Evolutionary conservation across 139 green algal genomes (phyloP), one percentile per base, ranked within the genome.

Genomic region (Picochlorum sp.): DNA sequence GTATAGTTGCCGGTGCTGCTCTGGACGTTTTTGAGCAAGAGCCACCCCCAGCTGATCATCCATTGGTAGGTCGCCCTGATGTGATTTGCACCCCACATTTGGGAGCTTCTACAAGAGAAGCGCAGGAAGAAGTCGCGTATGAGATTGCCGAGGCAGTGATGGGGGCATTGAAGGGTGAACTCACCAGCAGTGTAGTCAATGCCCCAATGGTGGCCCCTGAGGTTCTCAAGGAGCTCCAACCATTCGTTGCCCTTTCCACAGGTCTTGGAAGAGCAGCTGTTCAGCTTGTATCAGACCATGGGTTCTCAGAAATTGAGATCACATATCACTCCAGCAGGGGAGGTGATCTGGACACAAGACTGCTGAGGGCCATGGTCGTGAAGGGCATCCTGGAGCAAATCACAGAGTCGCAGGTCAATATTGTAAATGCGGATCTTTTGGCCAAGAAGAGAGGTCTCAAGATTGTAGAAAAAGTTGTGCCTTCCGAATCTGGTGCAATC

Each of bases 381-480:
- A 94, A 95, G 78, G 87, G 86, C 49, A 83, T 93, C 47, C 69
- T 95, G 51, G 83, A 94, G 78, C 51, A 77, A 50, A 72, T 68
- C 30, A 78, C 71, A 14, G 72, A 58, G 34, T 64, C 63, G 41
- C 80, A 68, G 14, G 84, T 96, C 51, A 97, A 97, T 82, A 78
- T 96, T 57, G 90, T 98, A 11, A 98, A 98, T 67, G 92, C 92
- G 3, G 92, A 98, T 81, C 81, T 97, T 62, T 73, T 96, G 58
- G 88, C 92, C 55, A 85, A 92, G 77, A 85, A 89, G 55, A 66
- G 92, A 23, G 90, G 90, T 45, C 70, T 98, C 54, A 71, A 74
- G 49, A 87, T 95, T 49, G 66, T 67, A 10, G 87, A 95, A 68
- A 84, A 77, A 26, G 82, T 74, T 41, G 58, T 83, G 21, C 63